Conservation (phyloP, 768 basidiomycete species). For the Podaxis mareebaensis region DNA sequence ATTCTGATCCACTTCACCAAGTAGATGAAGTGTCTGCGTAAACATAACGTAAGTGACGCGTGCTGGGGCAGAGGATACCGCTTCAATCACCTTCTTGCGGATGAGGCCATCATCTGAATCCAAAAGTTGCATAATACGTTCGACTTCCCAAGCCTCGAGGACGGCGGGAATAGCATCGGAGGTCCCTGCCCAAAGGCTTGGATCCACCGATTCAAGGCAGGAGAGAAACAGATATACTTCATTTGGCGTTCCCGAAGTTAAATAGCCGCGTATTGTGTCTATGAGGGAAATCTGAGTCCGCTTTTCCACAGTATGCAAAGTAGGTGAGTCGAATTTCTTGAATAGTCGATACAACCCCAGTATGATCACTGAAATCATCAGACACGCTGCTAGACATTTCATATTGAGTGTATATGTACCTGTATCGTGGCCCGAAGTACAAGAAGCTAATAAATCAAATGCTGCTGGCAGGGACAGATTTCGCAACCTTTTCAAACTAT, state of each 20-base stretch:
- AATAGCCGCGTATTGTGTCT: conserved; percentile 52
- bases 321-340: conserved; percentile 28
- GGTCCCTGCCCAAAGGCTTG: conserved; percentile 69
- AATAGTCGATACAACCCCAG: conserved; percentile 40
- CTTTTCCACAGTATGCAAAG: conserved; percentile 27
- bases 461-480: conserved; percentile 3
- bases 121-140: conserved; percentile 66
- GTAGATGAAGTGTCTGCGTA: conserved; percentile 57
- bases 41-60: conserved; percentile 5
- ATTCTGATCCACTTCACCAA: conserved; percentile 55
- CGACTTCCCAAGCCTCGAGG: conserved; percentile 75
- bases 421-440: background rate
- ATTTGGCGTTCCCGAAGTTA: conserved; percentile 58
- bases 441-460: conserved; percentile 2
- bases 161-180: conserved; percentile 46
- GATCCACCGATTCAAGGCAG: conserved; percentile 61
- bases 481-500: background rate
- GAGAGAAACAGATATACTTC: conserved; percentile 66
- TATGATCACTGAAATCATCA: conserved; percentile 26
- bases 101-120: conserved; percentile 59
- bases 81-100: conserved; percentile 51
- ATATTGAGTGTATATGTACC: background rate
- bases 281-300: conserved; percentile 36
- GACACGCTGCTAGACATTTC: background rate
- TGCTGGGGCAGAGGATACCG: background rate